These are phyloP conservation scores for Plasmodium billcollinsi DNA, from an alignment of 169 alveolate species.

Conservation along the genomic window DNA sequence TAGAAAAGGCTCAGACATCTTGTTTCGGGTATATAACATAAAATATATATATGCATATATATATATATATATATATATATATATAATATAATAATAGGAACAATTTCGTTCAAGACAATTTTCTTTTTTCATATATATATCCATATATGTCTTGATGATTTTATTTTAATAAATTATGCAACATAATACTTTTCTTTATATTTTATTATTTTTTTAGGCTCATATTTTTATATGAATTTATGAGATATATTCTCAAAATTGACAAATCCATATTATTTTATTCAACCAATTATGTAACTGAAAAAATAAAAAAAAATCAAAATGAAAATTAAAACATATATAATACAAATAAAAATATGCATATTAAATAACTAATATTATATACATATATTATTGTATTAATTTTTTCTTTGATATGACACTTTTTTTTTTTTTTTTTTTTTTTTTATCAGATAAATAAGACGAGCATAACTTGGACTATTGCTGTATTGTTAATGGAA, in stretches of 20 bases:
- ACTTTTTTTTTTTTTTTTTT: conserved; percentile 1
- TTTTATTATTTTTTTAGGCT: conserved; percentile 16
- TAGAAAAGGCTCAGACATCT: conserved; percentile 75
- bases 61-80: too few species aligned
- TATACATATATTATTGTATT: not conserved
- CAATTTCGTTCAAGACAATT: not conserved
- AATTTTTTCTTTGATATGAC: not conserved
- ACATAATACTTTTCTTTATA: not conserved
- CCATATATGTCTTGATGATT: too few species aligned
- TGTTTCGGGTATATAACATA: conserved; percentile 61
- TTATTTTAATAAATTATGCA: not conserved
- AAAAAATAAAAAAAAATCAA: not conserved
- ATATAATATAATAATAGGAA: too few species aligned
- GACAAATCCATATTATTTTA: conserved; percentile 44
- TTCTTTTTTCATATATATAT: too few species aligned
- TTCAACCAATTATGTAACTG: conserved; percentile 75
- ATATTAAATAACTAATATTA: not conserved
- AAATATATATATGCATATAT: too few species aligned
- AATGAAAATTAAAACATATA: not conserved
- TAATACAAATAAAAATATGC: not conserved
- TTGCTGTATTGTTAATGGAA: conserved; percentile 65
- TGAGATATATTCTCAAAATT: conserved; percentile 40
- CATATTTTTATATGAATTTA: conserved; percentile 68
- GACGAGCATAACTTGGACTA: conserved; percentile 68
- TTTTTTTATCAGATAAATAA: conserved; percentile 42